Percentiles rank a stretch among this genome's conserved stretches.
Conservation (phyloP, 495 filamentous ascomycete species). For the Aspergillus avenaceus region DNA sequence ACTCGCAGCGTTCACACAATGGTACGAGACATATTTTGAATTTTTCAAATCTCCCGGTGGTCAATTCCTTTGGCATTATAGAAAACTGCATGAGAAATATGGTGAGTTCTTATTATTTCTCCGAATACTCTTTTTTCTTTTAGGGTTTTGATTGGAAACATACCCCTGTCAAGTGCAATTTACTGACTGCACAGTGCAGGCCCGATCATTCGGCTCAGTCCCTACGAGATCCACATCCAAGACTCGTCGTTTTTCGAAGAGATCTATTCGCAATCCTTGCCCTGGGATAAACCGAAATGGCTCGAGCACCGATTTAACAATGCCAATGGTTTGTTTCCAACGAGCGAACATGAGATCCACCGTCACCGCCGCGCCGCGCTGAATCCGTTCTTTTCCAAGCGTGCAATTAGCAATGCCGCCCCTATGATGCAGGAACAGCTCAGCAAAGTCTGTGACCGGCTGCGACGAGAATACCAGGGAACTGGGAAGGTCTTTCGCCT, state of each 20-base stretch:
- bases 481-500: slow-evolving; percentile 8
- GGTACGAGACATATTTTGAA: slow-evolving; percentile 31
- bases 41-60: slow-evolving; percentile 8
- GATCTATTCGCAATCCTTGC: slow-evolving; percentile 14
- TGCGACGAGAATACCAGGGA: slow-evolving; percentile 6
- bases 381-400: slow-evolving; percentile 26
- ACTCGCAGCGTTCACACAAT: slow-evolving; percentile 25
- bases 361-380: slow-evolving; percentile 25
- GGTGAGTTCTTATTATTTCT: background rate
- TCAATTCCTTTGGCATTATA: slow-evolving; percentile 14
- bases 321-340: slow-evolving; percentile 6
- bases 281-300: slow-evolving; percentile 13
- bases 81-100: slow-evolving; percentile 7
- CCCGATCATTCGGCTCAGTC: slow-evolving; percentile 45
- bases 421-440: slow-evolving; percentile 11
- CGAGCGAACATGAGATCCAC: slow-evolving; percentile 28
- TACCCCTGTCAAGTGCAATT: no score
- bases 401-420: slow-evolving; percentile 8
- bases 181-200: slow-evolving; percentile 19
- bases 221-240: slow-evolving; percentile 40
- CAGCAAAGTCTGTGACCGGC: slow-evolving; percentile 2
- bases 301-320: slow-evolving; percentile 10
- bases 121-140: background rate
- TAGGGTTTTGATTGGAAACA: background rate
- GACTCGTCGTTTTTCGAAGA: slow-evolving; percentile 35